Base-by-base conservation (phyloP, 2,329 filamentous ascomycete species). In the Rhinocladiella mackenziei region DNA sequence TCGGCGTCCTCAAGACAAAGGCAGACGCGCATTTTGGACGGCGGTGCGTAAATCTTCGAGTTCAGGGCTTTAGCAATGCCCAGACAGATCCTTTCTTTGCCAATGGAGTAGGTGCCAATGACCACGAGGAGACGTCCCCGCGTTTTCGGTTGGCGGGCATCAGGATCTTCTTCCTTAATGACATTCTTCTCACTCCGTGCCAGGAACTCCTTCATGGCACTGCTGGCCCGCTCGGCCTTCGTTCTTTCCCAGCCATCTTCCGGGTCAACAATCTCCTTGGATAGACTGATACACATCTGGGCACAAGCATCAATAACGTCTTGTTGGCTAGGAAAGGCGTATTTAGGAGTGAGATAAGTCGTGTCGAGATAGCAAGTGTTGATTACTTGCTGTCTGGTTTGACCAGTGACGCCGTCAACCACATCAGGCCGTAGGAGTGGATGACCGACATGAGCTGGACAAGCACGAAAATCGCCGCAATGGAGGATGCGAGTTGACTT, bases 291-390 rank as follows among this genome's bases (percentile, higher is more conserved):
- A 60, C 89, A 96, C 64, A 97, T 80, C 25, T 94, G 84, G 3
- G 88, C 86, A 59, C 89, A 96, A 6, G 91, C 85, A 51, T 78
- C 73, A 50, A 97, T 88, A 42, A 98, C 92, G 55, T 92, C 83
- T 44, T 84, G 76, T 62, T 98, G 92, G 3, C 80, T 83, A 0
- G 92, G 92, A 57, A 98, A 98, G 0, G 91, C 84, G 65, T 97
- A 98, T 53, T 89, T 89, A 0, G 92, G 92, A 53, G 92, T 95
- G 8, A 98, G 76, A 62, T 98, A 98, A 0, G 92, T 98, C 0
- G 92, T 98, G 62, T 98, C 92, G 6, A 98, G 79, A 62, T 98
- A 98, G 68, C 92, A 97, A 19, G 91, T 81, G 59, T 98, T 91
- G 42, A 98, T 89, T 58, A 83, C 87, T 61, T 97, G 92, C 59